A percentile compares a stretch with the other conserved stretches of the same genome.
phyloP scores from a whole-genome alignment of 768 basidiomycete species.

The Mycena metata region DNA sequence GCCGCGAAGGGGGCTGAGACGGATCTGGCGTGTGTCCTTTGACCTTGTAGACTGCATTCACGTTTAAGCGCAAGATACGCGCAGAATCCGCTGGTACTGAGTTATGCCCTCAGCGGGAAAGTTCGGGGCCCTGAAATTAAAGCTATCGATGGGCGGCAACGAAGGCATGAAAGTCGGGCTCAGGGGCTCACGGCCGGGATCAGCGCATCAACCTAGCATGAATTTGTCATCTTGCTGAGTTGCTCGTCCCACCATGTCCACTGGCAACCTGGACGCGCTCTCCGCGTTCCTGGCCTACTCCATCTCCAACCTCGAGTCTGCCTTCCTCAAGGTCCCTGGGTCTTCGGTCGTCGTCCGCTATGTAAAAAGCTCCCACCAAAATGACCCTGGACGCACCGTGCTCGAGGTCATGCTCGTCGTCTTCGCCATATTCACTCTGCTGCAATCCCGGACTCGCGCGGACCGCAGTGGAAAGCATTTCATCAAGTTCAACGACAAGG shows the following conservation, averaged over 20 bases:
- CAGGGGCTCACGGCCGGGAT: too few species aligned
- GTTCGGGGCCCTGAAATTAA: too few species aligned
- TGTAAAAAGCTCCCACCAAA: conserved; percentile 94
- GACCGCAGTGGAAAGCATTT: conserved; percentile 90
- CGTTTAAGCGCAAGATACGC: too few species aligned
- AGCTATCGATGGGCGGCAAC: too few species aligned
- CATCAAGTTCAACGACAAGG: conserved; percentile 92
- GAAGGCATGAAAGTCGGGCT: too few species aligned
- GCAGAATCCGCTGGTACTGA: too few species aligned
- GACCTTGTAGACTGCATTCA: too few species aligned
- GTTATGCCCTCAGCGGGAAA: too few species aligned
- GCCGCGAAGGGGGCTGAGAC: too few species aligned
- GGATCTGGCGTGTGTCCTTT: too few species aligned
- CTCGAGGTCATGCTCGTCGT: conserved; percentile 90
- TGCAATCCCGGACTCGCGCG: conserved; percentile 90
- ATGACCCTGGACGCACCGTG: conserved; percentile 93
- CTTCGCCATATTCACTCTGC: conserved; percentile 91
- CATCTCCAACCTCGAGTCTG: conserved; percentile 1
- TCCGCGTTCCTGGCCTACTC: conserved; percentile 18
- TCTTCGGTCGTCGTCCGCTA: conserved; percentile 90
- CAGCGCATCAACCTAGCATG: too few species aligned
- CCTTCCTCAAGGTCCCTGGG: conserved; percentile 65
- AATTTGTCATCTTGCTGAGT: too few species aligned
- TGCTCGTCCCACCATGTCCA: background rate
- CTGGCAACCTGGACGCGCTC: conserved; percentile 9